Conservation (phyloP, 1,284 basidiomycete species). For the Heterobasidion irregulare region DNA sequence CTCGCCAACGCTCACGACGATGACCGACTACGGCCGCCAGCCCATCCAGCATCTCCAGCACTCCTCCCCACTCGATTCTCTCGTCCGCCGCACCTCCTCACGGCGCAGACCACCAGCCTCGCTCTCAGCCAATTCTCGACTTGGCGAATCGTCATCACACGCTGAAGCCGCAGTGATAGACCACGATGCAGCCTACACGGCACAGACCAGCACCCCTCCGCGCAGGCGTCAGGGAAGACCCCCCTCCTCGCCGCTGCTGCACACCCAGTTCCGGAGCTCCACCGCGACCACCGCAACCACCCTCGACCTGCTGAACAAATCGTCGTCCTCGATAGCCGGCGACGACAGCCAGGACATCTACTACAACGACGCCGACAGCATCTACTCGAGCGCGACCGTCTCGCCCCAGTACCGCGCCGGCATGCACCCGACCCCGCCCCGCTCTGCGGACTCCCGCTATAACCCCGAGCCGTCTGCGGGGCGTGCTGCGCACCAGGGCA, state of each 20-base stretch:
- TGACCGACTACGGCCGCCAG: not conserved
- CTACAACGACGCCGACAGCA: slow-evolving; percentile 26
- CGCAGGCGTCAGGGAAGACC: slow-evolving; percentile 5
- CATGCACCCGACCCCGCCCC: not conserved
- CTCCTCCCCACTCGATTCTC: slow-evolving; percentile 3
- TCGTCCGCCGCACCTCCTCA: slow-evolving; percentile 4
- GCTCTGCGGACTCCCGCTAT: not conserved
- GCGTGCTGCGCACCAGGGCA: not conserved
- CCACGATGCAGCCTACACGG: not conserved
- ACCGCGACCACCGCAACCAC: slow-evolving; percentile 33
- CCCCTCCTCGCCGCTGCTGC: slow-evolving; percentile 52
- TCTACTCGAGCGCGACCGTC: slow-evolving; percentile 24
- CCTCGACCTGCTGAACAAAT: slow-evolving; percentile 21
- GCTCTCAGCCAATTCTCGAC: not conserved
- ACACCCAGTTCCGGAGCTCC: slow-evolving; percentile 53
- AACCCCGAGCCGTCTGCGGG: not conserved
- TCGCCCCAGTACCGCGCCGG: not conserved
- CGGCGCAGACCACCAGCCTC: not conserved
- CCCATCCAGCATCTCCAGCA: not conserved
- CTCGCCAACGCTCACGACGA: not conserved
- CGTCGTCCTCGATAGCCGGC: slow-evolving; percentile 5
- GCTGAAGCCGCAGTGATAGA: not conserved
- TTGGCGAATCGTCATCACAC: not conserved
- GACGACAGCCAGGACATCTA: slow-evolving; percentile 17
- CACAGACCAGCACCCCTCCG: slow-evolving; percentile 1